Conservation (phyloP, 345 rosid species). For the Turritis glabra region DNA sequence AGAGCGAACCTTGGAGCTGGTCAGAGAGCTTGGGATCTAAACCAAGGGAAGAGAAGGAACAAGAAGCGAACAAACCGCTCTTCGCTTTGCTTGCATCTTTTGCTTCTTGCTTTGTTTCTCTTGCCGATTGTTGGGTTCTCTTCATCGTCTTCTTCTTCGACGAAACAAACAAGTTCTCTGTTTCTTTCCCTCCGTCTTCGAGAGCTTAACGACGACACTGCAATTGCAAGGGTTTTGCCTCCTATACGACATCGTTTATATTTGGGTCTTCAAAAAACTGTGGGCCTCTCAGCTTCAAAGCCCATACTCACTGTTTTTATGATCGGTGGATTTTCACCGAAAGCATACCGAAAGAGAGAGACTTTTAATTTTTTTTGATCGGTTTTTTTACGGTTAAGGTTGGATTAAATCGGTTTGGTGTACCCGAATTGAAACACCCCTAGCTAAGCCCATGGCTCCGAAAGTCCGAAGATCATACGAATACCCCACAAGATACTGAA, state of each 20-base stretch:
- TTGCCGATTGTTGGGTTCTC: constrained; percentile 8
- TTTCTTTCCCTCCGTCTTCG: constrained; percentile 16
- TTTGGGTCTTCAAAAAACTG: background rate
- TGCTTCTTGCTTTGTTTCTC: constrained; percentile 31
- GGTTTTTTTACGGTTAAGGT: background rate
- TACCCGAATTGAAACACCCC: background rate
- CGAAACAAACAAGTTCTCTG: constrained; percentile 9
- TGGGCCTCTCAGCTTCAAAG: background rate
- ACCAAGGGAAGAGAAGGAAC: constrained; percentile 74
- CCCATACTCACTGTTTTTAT: background rate
- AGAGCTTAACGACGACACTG: constrained; percentile 9
- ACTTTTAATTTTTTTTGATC: background rate
- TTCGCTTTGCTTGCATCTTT: constrained; percentile 27
- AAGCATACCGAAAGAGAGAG: too few relatives aligned
- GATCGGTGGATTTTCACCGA: background rate
- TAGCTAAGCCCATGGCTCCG: background rate
- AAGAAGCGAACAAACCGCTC: constrained; percentile 52
- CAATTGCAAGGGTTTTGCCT: constrained; percentile 29
- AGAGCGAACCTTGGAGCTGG: constrained; percentile 56
- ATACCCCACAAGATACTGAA: background rate
- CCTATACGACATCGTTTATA: background rate
- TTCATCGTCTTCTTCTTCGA: constrained; percentile 22
- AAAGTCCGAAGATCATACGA: background rate
- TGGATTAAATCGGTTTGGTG: background rate
- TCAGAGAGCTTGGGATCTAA: constrained; percentile 56